Evolutionary conservation across 2,329 filamentous ascomycete species (phyloP).

Genomic region (Alternaria triticina): DNA sequence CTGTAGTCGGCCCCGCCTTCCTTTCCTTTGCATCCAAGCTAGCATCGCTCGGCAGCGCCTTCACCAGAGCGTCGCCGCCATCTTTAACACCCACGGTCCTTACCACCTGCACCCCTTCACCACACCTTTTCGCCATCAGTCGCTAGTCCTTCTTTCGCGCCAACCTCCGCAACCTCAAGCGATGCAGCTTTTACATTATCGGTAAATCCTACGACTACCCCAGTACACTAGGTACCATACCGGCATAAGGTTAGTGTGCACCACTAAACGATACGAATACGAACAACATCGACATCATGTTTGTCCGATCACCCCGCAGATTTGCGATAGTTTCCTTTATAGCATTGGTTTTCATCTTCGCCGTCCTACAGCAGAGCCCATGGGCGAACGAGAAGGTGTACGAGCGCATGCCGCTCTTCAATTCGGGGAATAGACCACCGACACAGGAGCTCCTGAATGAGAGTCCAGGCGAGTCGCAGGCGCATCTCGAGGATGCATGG

Average conservation of each 20-base stretch:
- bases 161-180: constrained; percentile 13
- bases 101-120: background rate
- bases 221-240: constrained; percentile 16
- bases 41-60: background rate
- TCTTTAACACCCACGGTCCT: constrained; percentile 7
- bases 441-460: constrained; percentile 20
- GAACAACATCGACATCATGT: constrained; percentile 34
- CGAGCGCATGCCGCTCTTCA: constrained; percentile 33
- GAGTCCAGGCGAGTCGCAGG: constrained; percentile 13
- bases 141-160: constrained; percentile 8
- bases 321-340: constrained; percentile 46
- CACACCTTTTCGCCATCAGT: constrained; percentile 3
- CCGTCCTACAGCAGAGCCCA: constrained; percentile 37
- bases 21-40: constrained; percentile 2
- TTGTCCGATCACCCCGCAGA: constrained; percentile 47
- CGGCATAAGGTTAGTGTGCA: constrained; percentile 23
- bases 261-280: constrained; percentile 27
- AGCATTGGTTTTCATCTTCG: constrained; percentile 41
- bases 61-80: background rate
- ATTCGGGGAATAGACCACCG: constrained; percentile 10
- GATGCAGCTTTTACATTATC: constrained; percentile 23
- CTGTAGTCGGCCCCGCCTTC: constrained; percentile 12
- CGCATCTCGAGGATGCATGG: constrained; percentile 30
- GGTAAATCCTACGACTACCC: constrained; percentile 23
- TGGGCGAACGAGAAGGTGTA: constrained; percentile 35